Evolutionary conservation across 805 yeast genomes (phyloP), one percentile per base, ranked within the genome.

Genomic region (Monosporozyma servazzii): DNA sequence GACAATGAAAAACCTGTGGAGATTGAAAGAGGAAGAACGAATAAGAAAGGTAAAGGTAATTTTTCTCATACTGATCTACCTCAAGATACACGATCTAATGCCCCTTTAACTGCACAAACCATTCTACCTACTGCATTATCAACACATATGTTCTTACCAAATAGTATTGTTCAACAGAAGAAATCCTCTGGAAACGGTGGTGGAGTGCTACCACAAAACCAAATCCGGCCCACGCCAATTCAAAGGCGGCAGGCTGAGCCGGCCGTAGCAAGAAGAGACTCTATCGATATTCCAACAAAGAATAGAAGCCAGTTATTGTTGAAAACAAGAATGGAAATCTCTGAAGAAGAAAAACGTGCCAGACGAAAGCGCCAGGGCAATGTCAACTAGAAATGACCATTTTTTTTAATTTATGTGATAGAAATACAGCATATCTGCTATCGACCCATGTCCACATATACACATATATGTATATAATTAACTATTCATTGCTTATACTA

Each of bases 91-190:
- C 45, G 72, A 51, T 79, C 82, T 1, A 78, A 76, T 58, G 83
- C 82, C 1, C 84, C 84, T n/a, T 75, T 79, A 8, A 75, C 82
- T 1, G 82, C 82, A 0, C 69, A 79, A 1, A 78, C 81, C 0
- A 61, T 79, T 18, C 65, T 79, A 36, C 83, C 84, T n/a, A 78
- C 82, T 3, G 83, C 84, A 0, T 63, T 79, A 36, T 71, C 81
- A 5, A 79, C 84, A 1, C 84, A 79, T 59, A 79, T 79, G 82
- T 79, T 79, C 60, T 58, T 78, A 41, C 82, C 83, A 3, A 79
- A 80, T 52, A 61, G 63, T 52, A 56, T 64, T 11, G 61, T 58
- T 46, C 67, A 61, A 53, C 68, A 61, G 44, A 52, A 64, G 25
- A 50, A 56, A 48, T 66, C 66, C 2, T 57, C 62, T 17, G 54